Conservation (phyloP, 306 rosid genomes). For the Castanea crenata region DNA sequence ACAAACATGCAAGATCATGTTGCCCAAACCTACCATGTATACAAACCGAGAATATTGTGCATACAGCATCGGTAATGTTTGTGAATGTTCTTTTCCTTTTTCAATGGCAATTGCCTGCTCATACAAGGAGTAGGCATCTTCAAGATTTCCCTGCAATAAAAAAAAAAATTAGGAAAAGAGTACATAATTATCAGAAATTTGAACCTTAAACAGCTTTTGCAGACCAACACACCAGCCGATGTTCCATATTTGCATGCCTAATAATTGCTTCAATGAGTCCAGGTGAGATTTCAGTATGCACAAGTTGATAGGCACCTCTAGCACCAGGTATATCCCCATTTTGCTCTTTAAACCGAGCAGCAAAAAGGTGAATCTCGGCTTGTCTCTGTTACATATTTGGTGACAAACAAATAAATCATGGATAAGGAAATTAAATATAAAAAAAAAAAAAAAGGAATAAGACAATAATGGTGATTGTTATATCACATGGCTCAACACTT, state of each 20-base stretch:
- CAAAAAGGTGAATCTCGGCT: conserved; percentile 91
- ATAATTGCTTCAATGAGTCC: conserved; percentile 98
- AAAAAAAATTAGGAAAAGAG: conserved; percentile 8
- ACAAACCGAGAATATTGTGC: conserved; percentile 90
- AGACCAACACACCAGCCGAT: conserved; percentile 68
- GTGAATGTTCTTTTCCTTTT: conserved; percentile 95
- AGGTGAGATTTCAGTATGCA: conserved; percentile 88
- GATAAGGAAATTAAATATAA: neutral
- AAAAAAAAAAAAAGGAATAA: neutral
- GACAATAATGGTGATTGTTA: neutral
- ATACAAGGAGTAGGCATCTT: conserved; percentile 73
- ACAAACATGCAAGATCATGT: neutral
- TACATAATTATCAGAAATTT: conserved; percentile 11
- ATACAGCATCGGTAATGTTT: conserved; percentile 69
- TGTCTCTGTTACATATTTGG: conserved; percentile 60
- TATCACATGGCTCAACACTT: neutral
- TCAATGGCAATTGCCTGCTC: conserved; percentile 97
- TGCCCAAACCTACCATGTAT: conserved; percentile 65
- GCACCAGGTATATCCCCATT: conserved; percentile 82
- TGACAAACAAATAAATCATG: conserved; percentile 7
- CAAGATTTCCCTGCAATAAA: conserved; percentile 72
- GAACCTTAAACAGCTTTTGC: conserved; percentile 6
- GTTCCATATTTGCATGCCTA: conserved; percentile 91
- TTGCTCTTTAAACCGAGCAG: conserved; percentile 94
- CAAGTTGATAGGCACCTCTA: conserved; percentile 88